Evolutionary conservation across 2,329 filamentous ascomycete species (phyloP).

Genomic region (Beauveria brongniartii): DNA sequence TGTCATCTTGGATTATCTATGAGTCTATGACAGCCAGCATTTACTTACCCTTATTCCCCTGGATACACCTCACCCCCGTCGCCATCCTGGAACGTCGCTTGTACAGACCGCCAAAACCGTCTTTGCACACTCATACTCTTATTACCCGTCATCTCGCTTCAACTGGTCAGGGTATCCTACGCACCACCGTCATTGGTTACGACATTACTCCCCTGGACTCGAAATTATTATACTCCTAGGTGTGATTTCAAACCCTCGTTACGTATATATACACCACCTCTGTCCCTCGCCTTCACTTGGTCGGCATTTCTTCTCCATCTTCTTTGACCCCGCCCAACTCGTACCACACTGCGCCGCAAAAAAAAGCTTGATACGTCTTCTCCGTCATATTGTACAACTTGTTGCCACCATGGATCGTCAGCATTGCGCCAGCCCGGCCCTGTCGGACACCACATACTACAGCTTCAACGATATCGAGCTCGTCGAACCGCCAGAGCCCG

Average conservation of each 20-base stretch:
- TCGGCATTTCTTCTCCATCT: not conserved
- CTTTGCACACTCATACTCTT: not conserved
- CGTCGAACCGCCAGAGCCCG: conserved; percentile 31
- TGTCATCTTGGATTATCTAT: not conserved
- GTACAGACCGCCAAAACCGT: conserved; percentile 6
- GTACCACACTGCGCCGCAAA: not conserved
- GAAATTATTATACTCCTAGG: not conserved
- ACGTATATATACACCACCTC: not conserved
- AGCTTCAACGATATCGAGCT: conserved; percentile 45
- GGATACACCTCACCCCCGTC: not conserved
- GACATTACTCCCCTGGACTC: conserved; percentile 3
- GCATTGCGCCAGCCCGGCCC: conserved; percentile 32
- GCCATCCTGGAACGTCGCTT: conserved; percentile 8
- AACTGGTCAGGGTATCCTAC: not conserved
- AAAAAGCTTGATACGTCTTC: not conserved
- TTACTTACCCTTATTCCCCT: not conserved
- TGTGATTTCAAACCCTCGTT: not conserved
- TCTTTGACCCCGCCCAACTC: not conserved
- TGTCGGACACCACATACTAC: conserved; percentile 44
- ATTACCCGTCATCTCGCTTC: conserved; percentile 7
- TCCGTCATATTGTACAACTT: not conserved
- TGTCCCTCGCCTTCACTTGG: not conserved
- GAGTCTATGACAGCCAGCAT: not conserved
- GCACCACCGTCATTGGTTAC: not conserved
- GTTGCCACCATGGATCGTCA: conserved; percentile 17